Evolutionary conservation across 2,329 filamentous ascomycete genomes (phyloP).

Genomic region (Penicillium hordei): DNA sequence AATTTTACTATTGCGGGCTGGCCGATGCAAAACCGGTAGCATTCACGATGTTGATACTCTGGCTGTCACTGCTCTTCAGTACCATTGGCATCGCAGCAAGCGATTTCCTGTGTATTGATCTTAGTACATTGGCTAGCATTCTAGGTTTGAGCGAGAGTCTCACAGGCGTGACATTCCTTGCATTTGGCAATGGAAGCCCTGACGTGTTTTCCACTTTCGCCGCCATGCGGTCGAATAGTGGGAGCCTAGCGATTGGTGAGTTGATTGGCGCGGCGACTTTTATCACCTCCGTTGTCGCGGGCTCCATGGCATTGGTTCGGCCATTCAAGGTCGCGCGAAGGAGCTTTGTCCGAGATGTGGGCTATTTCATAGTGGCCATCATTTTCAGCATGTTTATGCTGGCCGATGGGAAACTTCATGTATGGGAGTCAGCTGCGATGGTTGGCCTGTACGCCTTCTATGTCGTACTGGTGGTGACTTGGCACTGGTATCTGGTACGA

Average conservation of each 20-base stretch:
- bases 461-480: conserved; percentile 79
- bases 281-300: conserved; percentile 93
- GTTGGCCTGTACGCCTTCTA: conserved; percentile 89
- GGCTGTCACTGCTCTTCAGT: conserved; percentile 88
- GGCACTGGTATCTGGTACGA: conserved; percentile 82
- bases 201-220: conserved; percentile 99
- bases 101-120: conserved; percentile 96
- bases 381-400: conserved; percentile 85
- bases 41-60: conserved; percentile 74
- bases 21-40: conserved; percentile 68
- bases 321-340: conserved; percentile 89
- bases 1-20: conserved; percentile 84
- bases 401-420: conserved; percentile 74
- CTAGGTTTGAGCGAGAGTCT: conserved; percentile 94
- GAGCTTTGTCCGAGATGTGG: conserved; percentile 87
- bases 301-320: conserved; percentile 94
- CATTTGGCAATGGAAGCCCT: conserved; percentile 95
- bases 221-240: conserved; percentile 94
- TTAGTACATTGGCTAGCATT: conserved; percentile 86
- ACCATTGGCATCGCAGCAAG: conserved; percentile 97
- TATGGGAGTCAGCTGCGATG: conserved; percentile 92
- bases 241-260: conserved; percentile 94
- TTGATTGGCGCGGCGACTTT: conserved; percentile 92
- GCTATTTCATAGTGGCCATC: conserved; percentile 86
- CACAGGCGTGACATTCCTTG: conserved; percentile 92